phyloP scores from a whole-genome alignment of 2,329 filamentous ascomycete genomes.

The Rutstroemia sydowiana region DNA sequence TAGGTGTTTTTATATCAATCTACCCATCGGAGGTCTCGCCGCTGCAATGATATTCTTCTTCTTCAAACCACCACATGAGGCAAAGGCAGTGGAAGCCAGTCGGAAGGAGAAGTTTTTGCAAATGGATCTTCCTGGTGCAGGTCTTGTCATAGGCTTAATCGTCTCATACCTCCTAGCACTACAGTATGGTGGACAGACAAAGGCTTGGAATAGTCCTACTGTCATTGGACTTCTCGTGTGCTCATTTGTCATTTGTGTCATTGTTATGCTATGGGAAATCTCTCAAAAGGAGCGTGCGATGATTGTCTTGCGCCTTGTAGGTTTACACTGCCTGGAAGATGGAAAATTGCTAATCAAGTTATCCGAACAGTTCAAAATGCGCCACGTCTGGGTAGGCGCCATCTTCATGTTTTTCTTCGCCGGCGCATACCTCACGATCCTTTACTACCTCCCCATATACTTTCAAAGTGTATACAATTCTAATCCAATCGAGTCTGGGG shows the following conservation, averaged over 20 bases:
- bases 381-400: slow-evolving; percentile 35
- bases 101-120: slow-evolving; percentile 38
- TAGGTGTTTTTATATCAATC: slow-evolving; percentile 35
- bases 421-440: slow-evolving; percentile 33
- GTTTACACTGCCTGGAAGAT: too few relatives aligned
- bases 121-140: slow-evolving; percentile 40
- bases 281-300: neutral
- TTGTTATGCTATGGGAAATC: neutral
- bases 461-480: slow-evolving; percentile 37
- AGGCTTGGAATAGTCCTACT: slow-evolving; percentile 27
- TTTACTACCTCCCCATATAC: slow-evolving; percentile 32
- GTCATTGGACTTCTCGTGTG: neutral
- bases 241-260: neutral
- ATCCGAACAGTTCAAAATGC: too few relatives aligned
- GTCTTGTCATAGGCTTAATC: slow-evolving; percentile 38
- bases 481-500: slow-evolving; percentile 16
- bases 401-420: slow-evolving; percentile 35
- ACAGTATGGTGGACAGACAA: slow-evolving; percentile 36
- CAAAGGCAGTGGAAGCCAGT: neutral
- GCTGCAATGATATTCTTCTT: slow-evolving; percentile 22
- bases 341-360: too few relatives aligned
- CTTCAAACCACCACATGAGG: slow-evolving; percentile 30
- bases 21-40: slow-evolving; percentile 32
- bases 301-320: slow-evolving; percentile 32
- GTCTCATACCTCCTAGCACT: slow-evolving; percentile 39